phyloP scores from a whole-genome alignment of 1,139 yeast species.

The Pichia sp. region DNA sequence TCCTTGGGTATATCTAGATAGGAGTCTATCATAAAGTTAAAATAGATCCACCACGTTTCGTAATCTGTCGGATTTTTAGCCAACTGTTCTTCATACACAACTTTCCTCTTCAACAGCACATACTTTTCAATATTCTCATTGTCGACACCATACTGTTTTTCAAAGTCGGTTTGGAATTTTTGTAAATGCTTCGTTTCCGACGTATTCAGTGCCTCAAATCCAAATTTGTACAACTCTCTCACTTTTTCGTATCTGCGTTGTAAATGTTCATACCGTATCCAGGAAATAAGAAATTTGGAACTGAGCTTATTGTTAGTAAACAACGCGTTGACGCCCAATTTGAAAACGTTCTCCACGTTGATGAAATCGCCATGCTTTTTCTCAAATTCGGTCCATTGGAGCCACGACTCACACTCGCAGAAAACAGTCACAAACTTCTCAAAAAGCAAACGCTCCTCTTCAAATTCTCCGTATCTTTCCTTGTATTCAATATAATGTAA shows the following conservation, averaged over 20 bases:
- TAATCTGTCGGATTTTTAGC: slow-evolving; percentile 51
- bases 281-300: slow-evolving; percentile 44
- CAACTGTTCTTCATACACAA: slow-evolving; percentile 50
- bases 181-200: slow-evolving; percentile 40
- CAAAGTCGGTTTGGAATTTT: slow-evolving; percentile 53
- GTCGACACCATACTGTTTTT: slow-evolving; percentile 56
- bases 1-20: slow-evolving; percentile 25
- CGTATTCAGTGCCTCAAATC: slow-evolving; percentile 44
- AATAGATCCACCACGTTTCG: slow-evolving; percentile 79
- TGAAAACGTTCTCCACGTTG: slow-evolving; percentile 60
- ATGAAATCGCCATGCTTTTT: slow-evolving; percentile 46
- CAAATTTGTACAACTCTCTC: slow-evolving; percentile 53
- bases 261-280: slow-evolving; percentile 74
- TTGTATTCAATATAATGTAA: slow-evolving; percentile 71
- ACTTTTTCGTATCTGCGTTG: slow-evolving; percentile 65
- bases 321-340: slow-evolving; percentile 59
- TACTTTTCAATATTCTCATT: slow-evolving; percentile 50
- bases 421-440: slow-evolving; percentile 52
- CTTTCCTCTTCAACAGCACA: slow-evolving; percentile 50
- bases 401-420: slow-evolving; percentile 61
- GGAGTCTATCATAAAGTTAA: slow-evolving; percentile 43
- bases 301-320: slow-evolving; percentile 32
- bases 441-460: slow-evolving; percentile 56
- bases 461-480: slow-evolving; percentile 56
- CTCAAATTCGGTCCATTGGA: slow-evolving; percentile 60